Evolutionary conservation across 148 eudicot species (phyloP), one percentile per base, ranked within the genome.

Genomic region (Rhododendron williamsianum): DNA sequence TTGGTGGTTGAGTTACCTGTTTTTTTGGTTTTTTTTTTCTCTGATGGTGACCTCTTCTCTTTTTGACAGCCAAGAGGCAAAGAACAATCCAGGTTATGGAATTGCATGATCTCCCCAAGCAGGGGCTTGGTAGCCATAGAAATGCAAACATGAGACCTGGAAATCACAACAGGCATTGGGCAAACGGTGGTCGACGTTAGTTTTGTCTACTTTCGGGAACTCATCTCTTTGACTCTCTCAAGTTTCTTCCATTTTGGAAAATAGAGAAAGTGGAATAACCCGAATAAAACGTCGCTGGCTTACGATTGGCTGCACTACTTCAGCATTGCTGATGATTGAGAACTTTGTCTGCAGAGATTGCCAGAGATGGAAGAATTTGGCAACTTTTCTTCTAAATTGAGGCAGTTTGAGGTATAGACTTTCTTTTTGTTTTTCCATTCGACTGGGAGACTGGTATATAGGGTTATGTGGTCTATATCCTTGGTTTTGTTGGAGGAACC

Each of bases 21-120:
- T 45, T 23, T 81, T n/a, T 38, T 12, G 11, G 30, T 8, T 86
- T n/a, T n/a, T 60, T 3, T 19, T 3, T 19, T 60, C 18, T 46
- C 79, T 86, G 81, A 71, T 46, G 25, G 41, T n/a, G 11, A 51
- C 49, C 46, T 80, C 84, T 15, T 4, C 80, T 45, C 27, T 54
- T 80, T 67, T 87, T 78, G 85, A 90, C 95, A 96, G 99, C 93
- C 65, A 96, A 95, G 92, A 95, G 84, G 89, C 98, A 94, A 84
- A 90, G 97, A 86, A 95, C 94, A 6, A 92, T 95, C 85, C 99
- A 96, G 87, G 95, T 96, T 30, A 91, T 96, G 94, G 98, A 96
- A 86, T 87, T 93, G 87, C 93, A 90, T 46, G 99, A 96, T 90
- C 90, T 95, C 78, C 98, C 97, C 0, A 96, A 93, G 87, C 97